phyloP scores from a whole-genome alignment of 306 rosid species.

The Vicia sativa region DNA sequence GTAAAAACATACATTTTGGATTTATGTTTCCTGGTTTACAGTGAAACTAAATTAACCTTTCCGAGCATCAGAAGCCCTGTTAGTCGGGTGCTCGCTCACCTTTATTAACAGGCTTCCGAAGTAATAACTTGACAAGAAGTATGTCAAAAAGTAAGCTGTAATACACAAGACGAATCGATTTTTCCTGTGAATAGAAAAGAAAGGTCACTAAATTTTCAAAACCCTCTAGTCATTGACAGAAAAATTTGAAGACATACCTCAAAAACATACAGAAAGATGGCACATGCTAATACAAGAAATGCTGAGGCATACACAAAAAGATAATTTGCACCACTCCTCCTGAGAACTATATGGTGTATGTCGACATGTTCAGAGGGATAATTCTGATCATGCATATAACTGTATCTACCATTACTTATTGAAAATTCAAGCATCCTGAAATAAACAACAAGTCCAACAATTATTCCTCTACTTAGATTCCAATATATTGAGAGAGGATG shows the following conservation, averaged over 20 bases:
- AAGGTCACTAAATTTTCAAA: slow-evolving; percentile 11
- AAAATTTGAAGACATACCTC: slow-evolving; percentile 45
- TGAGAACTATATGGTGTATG: slow-evolving; percentile 62
- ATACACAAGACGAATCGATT: slow-evolving; percentile 49
- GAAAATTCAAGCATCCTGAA: slow-evolving; percentile 60
- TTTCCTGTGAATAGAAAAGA: slow-evolving; percentile 51
- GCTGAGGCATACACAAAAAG: slow-evolving; percentile 45
- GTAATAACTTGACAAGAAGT: slow-evolving; percentile 61
- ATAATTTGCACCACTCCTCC: slow-evolving; percentile 48
- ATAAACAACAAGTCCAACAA: neutral
- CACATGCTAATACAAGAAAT: slow-evolving; percentile 54
- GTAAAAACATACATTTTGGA: slow-evolving; percentile 16
- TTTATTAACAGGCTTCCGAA: slow-evolving; percentile 63
- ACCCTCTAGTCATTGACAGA: neutral
- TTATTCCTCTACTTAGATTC: slow-evolving; percentile 35
- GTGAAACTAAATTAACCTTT: slow-evolving; percentile 17
- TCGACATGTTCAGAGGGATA: slow-evolving; percentile 62
- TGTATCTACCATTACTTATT: slow-evolving; percentile 56
- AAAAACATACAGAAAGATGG: slow-evolving; percentile 47
- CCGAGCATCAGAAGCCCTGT: slow-evolving; percentile 32
- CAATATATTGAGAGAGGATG: too few species aligned
- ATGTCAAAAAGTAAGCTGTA: slow-evolving; percentile 62
- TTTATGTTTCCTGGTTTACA: neutral
- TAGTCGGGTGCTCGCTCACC: slow-evolving; percentile 54
- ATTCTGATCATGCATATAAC: slow-evolving; percentile 60